Conservation (phyloP, 495 filamentous ascomycete genomes). For the Geoglossum glabrum region DNA sequence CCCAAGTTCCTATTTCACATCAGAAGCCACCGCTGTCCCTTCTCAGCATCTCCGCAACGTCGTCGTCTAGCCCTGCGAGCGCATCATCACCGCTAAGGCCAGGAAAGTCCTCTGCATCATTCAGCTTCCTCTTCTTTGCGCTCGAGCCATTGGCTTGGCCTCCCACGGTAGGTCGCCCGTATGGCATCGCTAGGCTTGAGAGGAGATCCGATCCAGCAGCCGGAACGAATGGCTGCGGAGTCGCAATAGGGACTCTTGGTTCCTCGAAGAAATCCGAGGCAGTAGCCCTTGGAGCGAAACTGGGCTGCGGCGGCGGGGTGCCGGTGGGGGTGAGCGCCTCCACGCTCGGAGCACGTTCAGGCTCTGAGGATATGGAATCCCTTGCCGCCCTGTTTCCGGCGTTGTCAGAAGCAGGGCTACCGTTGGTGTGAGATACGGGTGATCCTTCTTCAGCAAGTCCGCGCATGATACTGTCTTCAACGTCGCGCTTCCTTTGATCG, state of each 20-base stretch:
- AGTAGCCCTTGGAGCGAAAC: conserved; percentile 5
- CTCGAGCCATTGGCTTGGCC: conserved; percentile 23
- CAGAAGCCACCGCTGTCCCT: conserved; percentile 23
- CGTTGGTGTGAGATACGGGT: conserved; percentile 10
- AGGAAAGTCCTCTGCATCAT: conserved; percentile 51
- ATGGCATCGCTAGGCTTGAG: conserved; percentile 25
- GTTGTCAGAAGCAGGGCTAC: neutral
- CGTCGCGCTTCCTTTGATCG: conserved; percentile 59
- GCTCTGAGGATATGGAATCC: neutral
- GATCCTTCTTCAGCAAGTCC: conserved; percentile 38
- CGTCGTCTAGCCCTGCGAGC: conserved; percentile 56
- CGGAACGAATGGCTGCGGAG: conserved; percentile 1
- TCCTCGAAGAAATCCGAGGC: conserved; percentile 10
- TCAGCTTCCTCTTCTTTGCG: conserved; percentile 55
- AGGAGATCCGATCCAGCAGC: conserved; percentile 16
- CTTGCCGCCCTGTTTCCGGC: neutral
- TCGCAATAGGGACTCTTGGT: conserved; percentile 1
- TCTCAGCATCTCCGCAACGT: conserved; percentile 62
- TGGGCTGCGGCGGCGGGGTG: neutral
- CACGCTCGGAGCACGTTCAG: conserved; percentile 34
- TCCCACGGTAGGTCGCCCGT: conserved; percentile 17
- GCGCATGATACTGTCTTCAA: conserved; percentile 75
- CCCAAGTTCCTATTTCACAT: neutral
- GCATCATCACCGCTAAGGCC: conserved; percentile 43
- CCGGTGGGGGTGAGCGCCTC: conserved; percentile 55